Evolutionary conservation across 2,329 filamentous ascomycete genomes (phyloP), one percentile per base, ranked within the genome.

Genomic region (Trichoderma afroharzianum): DNA sequence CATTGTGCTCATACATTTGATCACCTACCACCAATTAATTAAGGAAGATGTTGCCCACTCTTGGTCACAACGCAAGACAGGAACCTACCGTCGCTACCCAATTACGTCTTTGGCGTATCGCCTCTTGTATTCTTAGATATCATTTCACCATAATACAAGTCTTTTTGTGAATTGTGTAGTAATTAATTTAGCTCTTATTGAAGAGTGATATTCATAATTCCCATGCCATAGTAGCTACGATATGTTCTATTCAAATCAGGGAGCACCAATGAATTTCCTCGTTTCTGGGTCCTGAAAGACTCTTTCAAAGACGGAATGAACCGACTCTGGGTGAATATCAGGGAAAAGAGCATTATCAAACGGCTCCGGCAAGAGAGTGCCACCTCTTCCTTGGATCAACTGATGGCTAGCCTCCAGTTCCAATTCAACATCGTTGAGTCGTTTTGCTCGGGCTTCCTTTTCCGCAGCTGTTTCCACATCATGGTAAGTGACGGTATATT

Each of bases 381-480:
- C 28, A 1, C 67, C 57, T 24, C 67, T 28, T n/a, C 64, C 64
- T 30, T 68, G 64, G 30, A 68, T 68, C 32, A 62, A 36, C 18
- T 62, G 57, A 69, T 69, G 66, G 36, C 66, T 69, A 3, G 66
- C 66, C 21, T 62, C 39, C 1, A 69, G 57, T 62, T 62, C 66
- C 30, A 50, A 6, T 6, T 53, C 66, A 9, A 53, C 36, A 53
- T 50, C 66, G 7, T 26, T 39, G 12, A 53, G 36, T 3, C 12
- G 24, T 21, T 62, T 62, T 14, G 67, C 67, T 26, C 67, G 14
- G 12, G 55, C 58, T 32, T 69, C 67, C 21, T 28, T 62, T 30
- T 62, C 57, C 58, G 53, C 11, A 8, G 57, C 57, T 21, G 33
- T 43, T 62, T 69, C 43, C 21, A 69, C 39, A 9, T 33, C 57